Evolutionary conservation across 2,329 filamentous ascomycete genomes (phyloP).

Genomic region (Fusarium aywerte): DNA sequence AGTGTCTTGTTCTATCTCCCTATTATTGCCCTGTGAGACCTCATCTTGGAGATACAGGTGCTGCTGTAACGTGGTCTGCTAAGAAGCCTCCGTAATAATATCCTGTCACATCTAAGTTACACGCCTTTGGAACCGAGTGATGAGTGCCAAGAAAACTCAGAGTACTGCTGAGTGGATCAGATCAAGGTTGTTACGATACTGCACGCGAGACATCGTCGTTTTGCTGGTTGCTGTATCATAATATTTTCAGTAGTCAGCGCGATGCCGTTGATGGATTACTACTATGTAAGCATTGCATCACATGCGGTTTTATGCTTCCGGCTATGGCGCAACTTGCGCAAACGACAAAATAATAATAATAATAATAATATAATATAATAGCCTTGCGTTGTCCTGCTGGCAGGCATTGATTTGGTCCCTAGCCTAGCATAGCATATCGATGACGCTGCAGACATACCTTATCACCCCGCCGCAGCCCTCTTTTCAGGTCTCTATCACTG

Average conservation of each 20-base stretch:
- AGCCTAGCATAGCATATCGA: conserved; percentile 25
- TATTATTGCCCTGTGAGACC: conserved; percentile 5
- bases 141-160: conserved; percentile 27
- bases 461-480: conserved; percentile 26
- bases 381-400: conserved; percentile 11
- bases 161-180: conserved; percentile 1
- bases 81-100: conserved; percentile 5
- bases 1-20: conserved; percentile 2
- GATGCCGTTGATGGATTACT: not conserved
- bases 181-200: not conserved
- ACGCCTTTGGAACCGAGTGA: conserved; percentile 7
- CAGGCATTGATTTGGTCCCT: conserved; percentile 5
- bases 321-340: conserved; percentile 1
- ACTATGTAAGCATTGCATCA: conserved; percentile 3
- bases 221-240: not conserved
- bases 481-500: conserved; percentile 4
- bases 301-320: not conserved
- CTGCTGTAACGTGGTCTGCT: not conserved
- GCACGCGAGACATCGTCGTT: conserved; percentile 1
- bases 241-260: not conserved
- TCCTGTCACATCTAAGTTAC: not conserved
- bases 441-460: conserved; percentile 37
- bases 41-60: conserved; percentile 2
- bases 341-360: conserved; percentile 1
- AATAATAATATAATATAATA: too few relatives aligned